phyloP scores from a whole-genome alignment of 306 rosid genomes.

The Vigna radiata region DNA sequence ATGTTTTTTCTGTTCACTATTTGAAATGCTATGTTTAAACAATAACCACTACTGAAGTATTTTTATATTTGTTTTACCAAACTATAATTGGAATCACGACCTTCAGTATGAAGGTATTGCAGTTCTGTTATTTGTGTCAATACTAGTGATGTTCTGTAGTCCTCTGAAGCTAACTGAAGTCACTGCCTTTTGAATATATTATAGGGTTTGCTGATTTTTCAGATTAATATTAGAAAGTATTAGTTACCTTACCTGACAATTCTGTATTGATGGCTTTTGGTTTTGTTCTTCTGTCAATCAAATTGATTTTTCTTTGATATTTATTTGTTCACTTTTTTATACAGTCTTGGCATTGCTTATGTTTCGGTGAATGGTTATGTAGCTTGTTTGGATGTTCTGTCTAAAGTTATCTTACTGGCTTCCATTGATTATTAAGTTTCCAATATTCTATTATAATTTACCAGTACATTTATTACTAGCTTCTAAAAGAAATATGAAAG shows the following conservation, averaged over 20 bases:
- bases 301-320: neutral
- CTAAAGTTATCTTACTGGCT: neutral
- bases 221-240: neutral
- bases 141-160: neutral
- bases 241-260: neutral
- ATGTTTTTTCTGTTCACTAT: neutral
- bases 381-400: neutral
- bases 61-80: neutral
- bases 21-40: conserved; percentile 1
- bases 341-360: neutral
- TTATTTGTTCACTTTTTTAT: neutral
- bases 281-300: neutral
- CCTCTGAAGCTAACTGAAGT: neutral
- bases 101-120: neutral
- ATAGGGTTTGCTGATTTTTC: neutral
- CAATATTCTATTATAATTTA: conserved; percentile 14
- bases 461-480: neutral
- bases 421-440: neutral
- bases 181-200: neutral
- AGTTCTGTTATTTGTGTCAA: conserved; percentile 13
- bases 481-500: conserved; percentile 19
- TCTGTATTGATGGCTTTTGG: neutral
- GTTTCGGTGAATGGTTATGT: neutral
- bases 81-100: neutral
- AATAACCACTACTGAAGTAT: neutral